Percentiles rank a stretch among this genome's conserved stretches.
These are phyloP conservation scores for Ramalina peruviana DNA, from an alignment of 495 filamentous ascomycete species.

Conservation along the genomic window DNA sequence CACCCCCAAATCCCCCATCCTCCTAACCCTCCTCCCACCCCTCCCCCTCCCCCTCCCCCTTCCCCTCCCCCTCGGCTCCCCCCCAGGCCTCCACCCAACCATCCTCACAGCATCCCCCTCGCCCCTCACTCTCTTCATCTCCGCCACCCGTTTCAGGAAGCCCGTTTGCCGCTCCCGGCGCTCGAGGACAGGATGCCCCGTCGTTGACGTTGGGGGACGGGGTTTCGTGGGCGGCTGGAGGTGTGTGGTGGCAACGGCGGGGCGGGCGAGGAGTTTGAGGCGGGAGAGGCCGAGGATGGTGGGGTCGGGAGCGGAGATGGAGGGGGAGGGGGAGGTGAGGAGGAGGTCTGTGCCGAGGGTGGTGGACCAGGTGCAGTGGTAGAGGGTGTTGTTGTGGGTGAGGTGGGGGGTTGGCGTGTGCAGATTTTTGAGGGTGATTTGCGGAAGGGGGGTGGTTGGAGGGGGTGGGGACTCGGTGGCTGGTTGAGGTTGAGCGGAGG, in stretches of 20 bases:
- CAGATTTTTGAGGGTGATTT: constrained; percentile 29
- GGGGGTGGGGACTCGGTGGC: background rate
- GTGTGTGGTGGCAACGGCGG: constrained; percentile 22
- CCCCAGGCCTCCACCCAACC: background rate
- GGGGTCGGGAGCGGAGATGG: constrained; percentile 31
- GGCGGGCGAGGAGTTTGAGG: constrained; percentile 34
- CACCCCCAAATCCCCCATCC: background rate
- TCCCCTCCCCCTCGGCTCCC: background rate
- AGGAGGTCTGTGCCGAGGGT: constrained; percentile 72
- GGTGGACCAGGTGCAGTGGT: constrained; percentile 61
- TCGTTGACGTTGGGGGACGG: constrained; percentile 1
- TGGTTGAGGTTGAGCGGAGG: background rate
- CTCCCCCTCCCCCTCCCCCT: background rate
- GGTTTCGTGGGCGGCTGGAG: constrained; percentile 2
- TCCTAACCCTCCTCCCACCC: background rate
- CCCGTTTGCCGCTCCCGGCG: constrained; percentile 25
- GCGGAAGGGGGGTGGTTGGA: background rate
- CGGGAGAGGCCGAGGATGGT: constrained; percentile 49
- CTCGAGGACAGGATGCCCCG: background rate
- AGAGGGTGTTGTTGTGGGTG: constrained; percentile 58
- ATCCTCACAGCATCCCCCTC: constrained; percentile 29
- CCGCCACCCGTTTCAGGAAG: constrained; percentile 31
- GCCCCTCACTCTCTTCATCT: constrained; percentile 28
- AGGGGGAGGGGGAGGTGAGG: constrained; percentile 37
- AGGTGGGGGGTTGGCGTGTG: constrained; percentile 59